Base-by-base conservation (phyloP, 192 early-diverging fungal species). In the Powellomyces hirtus region DNA sequence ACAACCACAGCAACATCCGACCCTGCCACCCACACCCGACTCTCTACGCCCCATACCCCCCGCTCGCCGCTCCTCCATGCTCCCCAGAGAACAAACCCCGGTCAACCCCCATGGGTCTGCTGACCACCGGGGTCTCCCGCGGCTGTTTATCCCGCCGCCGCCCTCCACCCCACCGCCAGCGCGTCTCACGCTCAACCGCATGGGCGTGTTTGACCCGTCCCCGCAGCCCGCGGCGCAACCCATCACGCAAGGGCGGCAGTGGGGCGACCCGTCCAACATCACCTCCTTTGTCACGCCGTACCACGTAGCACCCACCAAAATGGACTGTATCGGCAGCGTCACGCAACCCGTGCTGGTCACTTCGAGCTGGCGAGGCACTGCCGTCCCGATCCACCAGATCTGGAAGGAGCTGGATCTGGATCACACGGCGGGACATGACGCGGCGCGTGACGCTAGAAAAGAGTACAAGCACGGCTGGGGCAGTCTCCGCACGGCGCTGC, bases 41-140 rank as follows among this genome's bases (percentile, higher is more conserved):
- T 42, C 40, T 42, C 40, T 13, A 18, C 8, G 18, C 40, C 53
- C 29, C 53, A 56, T 27, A 29, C 53, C 53, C 3, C 53, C 53
- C 4, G 29, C 53, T 31, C 53, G 53, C 53, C 53, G 53, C 53
- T 56, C 53, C 33, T 56, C 53, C 27, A 56, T 56, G 7, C 27
- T 33, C 33, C 53, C 53, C n/a, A n/a, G n/a, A n/a, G n/a, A n/a
- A n/a, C n/a, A n/a, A n/a, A n/a, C n/a, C n/a, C n/a, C n/a, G n/a
- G n/a, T n/a, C n/a, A n/a, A n/a, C 18, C 18, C 40, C 18, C 40
- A 42, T 13, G 40, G 8, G 18, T 8, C 18, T 18, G 40, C 40
- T 42, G 40, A 18, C 8, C 40, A 8, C 10, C 40, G 40, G 40
- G 8, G 8, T 18, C 10, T 8, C 40, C 22, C 53, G 29, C 16